phyloP scores from a whole-genome alignment of 2,329 filamentous ascomycete genomes.

The Hypomyces perniciosus region DNA sequence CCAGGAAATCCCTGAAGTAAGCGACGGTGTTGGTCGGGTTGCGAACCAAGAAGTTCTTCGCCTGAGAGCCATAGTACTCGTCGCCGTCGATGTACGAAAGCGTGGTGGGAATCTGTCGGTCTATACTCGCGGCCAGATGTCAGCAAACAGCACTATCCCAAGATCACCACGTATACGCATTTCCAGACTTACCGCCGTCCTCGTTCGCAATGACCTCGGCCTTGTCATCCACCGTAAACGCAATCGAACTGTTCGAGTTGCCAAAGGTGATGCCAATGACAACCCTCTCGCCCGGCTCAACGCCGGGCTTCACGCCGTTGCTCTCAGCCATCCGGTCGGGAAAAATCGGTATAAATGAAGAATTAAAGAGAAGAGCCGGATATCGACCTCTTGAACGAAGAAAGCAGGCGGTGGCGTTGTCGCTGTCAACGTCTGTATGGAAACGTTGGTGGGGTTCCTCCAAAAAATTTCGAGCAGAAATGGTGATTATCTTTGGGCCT shows the following conservation, averaged over 20 bases:
- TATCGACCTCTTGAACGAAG: too few species aligned
- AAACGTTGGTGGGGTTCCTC: constrained; percentile 4
- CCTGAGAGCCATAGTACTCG: constrained; percentile 93
- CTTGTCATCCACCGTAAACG: constrained; percentile 87
- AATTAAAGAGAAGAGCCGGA: constrained; percentile 3
- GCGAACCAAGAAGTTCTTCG: constrained; percentile 86
- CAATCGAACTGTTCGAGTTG: constrained; percentile 97
- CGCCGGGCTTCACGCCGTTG: constrained; percentile 36
- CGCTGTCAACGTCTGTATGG: not conserved
- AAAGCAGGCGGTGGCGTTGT: not conserved
- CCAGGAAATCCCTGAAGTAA: constrained; percentile 93
- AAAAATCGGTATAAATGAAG: not conserved
- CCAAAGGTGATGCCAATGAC: constrained; percentile 97
- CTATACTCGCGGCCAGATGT: constrained; percentile 38
- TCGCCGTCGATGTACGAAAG: constrained; percentile 94
- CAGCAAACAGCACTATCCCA: constrained; percentile 10
- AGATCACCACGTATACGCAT: not conserved
- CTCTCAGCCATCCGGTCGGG: constrained; percentile 41
- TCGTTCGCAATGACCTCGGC: constrained; percentile 98
- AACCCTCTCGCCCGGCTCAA: constrained; percentile 52
- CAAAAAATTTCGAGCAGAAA: constrained; percentile 10
- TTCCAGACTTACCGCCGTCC: constrained; percentile 68
- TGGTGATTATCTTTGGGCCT: not conserved
- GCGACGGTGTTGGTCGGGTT: constrained; percentile 91
- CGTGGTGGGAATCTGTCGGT: constrained; percentile 93